A percentile compares a stretch with the other conserved stretches of the same genome.
Conservation (phyloP, 768 basidiomycete species). For the Trametopsis cervina region DNA sequence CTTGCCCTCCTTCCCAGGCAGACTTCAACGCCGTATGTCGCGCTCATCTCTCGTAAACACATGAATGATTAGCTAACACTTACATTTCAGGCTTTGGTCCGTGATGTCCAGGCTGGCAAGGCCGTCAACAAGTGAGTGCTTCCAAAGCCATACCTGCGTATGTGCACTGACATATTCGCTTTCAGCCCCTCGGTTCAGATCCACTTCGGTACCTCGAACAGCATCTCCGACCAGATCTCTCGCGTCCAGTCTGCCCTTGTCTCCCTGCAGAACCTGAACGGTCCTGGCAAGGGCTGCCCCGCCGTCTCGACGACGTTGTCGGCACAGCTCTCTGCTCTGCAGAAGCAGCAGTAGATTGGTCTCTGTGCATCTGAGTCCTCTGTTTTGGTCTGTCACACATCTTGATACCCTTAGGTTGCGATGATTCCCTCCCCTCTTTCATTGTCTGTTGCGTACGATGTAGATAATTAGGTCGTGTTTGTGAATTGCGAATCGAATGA, state of each 20-base stretch:
- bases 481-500: neutral
- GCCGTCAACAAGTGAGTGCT: slow-evolving; percentile 47
- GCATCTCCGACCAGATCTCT: slow-evolving; percentile 41
- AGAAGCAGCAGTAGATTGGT: neutral
- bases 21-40: slow-evolving; percentile 44
- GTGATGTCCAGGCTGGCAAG: slow-evolving; percentile 53
- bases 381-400: neutral
- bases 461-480: neutral
- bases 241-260: slow-evolving; percentile 55
- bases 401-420: neutral
- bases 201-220: slow-evolving; percentile 57
- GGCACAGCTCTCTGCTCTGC: slow-evolving; percentile 11
- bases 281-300: slow-evolving; percentile 63
- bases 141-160: no score
- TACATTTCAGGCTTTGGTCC: slow-evolving; percentile 16
- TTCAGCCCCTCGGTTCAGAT: slow-evolving; percentile 40
- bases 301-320: slow-evolving; percentile 41
- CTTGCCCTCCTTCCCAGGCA: slow-evolving; percentile 51
- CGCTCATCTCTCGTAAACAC: slow-evolving; percentile 1
- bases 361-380: neutral
- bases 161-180: neutral
- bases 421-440: neutral
- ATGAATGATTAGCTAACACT: no score
- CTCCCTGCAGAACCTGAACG: slow-evolving; percentile 69
- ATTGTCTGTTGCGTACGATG: neutral